These are phyloP conservation scores for Mycena amicta DNA, from an alignment of 768 basidiomycete species.

Conservation along the genomic window DNA sequence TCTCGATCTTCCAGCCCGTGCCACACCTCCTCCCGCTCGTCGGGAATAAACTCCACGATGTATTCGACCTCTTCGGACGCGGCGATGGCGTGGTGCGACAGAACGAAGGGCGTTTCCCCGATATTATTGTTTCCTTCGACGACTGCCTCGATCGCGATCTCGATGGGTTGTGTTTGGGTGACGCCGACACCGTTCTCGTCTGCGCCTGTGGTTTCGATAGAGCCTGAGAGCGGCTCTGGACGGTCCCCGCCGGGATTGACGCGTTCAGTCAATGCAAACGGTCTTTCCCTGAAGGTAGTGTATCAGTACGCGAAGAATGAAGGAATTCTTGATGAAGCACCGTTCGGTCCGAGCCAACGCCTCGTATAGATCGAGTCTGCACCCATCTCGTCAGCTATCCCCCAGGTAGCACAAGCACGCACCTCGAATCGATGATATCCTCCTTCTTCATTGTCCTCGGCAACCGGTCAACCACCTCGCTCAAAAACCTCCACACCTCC, in stretches of 20 bases:
- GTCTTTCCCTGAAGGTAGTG: not conserved
- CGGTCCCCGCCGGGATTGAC: not conserved
- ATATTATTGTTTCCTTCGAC: too few species aligned
- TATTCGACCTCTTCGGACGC: too few species aligned
- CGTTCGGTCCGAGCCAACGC: not conserved
- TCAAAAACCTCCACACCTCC: not conserved
- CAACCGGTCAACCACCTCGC: not conserved
- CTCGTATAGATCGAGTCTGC: not conserved
- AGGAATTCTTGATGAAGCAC: not conserved
- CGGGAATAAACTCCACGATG: too few species aligned
- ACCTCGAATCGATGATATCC: not conserved
- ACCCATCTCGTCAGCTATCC: not conserved
- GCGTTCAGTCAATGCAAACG: not conserved
- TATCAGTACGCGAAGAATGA: not conserved
- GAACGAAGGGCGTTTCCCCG: too few species aligned
- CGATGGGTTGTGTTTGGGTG: too few species aligned
- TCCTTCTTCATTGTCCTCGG: not conserved
- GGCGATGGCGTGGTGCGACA: too few species aligned
- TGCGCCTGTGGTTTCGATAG: conserved; percentile 4
- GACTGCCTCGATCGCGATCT: too few species aligned
- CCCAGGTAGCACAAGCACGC: not conserved
- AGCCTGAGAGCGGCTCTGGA: not conserved
- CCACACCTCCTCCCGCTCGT: too few species aligned
- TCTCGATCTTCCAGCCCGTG: too few species aligned
- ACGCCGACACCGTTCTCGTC: too few species aligned